Conservation (phyloP, 73 alveolate species). For the Stentor roeselii region DNA sequence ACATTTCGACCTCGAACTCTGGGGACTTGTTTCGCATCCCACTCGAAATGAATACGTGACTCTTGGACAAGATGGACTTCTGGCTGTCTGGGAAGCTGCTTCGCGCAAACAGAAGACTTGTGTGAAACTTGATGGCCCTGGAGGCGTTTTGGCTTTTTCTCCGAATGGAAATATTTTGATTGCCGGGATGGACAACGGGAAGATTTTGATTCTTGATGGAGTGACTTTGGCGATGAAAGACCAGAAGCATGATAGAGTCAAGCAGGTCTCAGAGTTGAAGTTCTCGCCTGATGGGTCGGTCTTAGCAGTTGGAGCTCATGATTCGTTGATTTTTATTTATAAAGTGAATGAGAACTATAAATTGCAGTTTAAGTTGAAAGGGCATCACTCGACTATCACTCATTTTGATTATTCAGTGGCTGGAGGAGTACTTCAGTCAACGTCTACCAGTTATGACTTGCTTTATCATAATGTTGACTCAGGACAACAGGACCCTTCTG, state of each 20-base stretch:
- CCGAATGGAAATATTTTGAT: conserved; percentile 85
- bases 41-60: conserved; percentile 77
- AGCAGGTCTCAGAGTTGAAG: conserved; percentile 78
- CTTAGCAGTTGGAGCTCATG: conserved; percentile 93
- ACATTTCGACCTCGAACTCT: conserved; percentile 92
- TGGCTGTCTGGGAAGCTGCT: conserved; percentile 88
- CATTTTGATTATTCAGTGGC: conserved; percentile 94
- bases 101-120: conserved; percentile 75
- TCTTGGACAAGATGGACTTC: conserved; percentile 94
- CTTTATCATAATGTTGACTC: conserved; percentile 75
- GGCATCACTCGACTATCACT: conserved; percentile 78
- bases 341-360: conserved; percentile 72
- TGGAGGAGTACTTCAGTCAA: conserved; percentile 76
- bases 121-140: conserved; percentile 73
- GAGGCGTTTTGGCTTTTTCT: conserved; percentile 74
- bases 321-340: conserved; percentile 75
- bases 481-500: conserved; percentile 80
- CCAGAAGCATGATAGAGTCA: conserved; percentile 73
- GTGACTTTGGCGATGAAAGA: conserved; percentile 54
- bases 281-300: conserved; percentile 83
- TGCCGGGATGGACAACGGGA: conserved; percentile 92
- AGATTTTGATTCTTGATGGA: conserved; percentile 79
- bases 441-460: conserved; percentile 83
- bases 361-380: conserved; percentile 64
- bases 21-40: conserved; percentile 97